Percentiles rank a stretch among this genome's conserved stretches.
Conservation (phyloP, 164 flowering plant genomes). For the Berberis thunbergii region DNA sequence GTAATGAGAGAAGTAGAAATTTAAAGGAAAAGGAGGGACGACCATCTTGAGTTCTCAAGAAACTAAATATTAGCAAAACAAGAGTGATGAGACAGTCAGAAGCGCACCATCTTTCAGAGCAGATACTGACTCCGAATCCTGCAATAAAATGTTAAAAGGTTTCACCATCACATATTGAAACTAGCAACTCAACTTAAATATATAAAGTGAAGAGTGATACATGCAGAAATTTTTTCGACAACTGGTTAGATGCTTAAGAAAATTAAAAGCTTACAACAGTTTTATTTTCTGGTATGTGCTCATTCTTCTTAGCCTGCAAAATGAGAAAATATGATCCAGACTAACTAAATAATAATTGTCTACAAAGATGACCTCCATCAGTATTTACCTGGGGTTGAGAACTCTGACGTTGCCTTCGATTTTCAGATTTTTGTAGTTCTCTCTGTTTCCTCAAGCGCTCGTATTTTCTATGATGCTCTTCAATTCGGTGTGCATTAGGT, state of each 20-base stretch:
- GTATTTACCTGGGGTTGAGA: constrained; percentile 62
- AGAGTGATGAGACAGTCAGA: neutral
- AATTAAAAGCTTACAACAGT: constrained; percentile 14
- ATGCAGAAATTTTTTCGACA: neutral
- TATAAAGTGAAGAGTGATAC: neutral
- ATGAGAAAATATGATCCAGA: neutral
- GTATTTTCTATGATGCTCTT: constrained; percentile 82
- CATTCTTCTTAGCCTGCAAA: constrained; percentile 13
- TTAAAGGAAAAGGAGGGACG: neutral
- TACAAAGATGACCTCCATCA: constrained; percentile 2
- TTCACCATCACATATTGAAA: neutral
- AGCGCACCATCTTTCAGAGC: constrained; percentile 26
- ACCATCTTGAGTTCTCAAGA: neutral
- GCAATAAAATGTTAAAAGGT: constrained; percentile 12
- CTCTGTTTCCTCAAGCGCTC: constrained; percentile 65
- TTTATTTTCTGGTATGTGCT: constrained; percentile 10
- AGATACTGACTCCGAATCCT: constrained; percentile 29
- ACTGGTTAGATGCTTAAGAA: neutral
- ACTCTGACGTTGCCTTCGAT: constrained; percentile 42
- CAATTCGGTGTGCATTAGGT: constrained; percentile 82
- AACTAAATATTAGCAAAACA: neutral
- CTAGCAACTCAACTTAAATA: neutral
- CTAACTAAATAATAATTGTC: neutral
- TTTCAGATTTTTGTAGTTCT: constrained; percentile 43
- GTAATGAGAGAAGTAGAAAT: neutral